Evolutionary conservation across 495 filamentous ascomycete species (phyloP).

Genomic region (Xylaria longipes): DNA sequence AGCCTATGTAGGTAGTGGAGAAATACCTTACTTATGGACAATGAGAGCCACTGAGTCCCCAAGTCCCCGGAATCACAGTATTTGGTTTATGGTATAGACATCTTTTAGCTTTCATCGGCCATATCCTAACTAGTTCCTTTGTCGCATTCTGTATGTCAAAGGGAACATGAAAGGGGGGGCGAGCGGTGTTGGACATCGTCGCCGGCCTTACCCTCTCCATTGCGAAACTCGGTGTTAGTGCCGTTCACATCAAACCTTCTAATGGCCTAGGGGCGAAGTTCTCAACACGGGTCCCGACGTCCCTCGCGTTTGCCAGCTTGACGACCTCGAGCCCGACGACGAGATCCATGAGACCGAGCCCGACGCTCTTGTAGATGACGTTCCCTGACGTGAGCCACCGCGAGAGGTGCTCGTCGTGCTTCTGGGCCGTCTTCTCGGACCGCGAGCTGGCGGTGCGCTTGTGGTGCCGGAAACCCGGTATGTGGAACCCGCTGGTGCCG

Average conservation of each 20-base stretch:
- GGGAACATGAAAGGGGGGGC: background rate
- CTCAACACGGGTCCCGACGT: constrained; percentile 74
- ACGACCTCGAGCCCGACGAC: constrained; percentile 78
- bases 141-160: background rate
- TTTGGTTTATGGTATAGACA: background rate
- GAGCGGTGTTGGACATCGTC: background rate
- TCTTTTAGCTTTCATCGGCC: background rate
- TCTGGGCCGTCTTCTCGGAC: constrained; percentile 39
- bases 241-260: background rate
- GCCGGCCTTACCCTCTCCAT: background rate
- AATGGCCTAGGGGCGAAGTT: constrained; percentile 60
- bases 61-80: background rate
- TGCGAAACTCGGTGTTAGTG: background rate
- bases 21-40: background rate
- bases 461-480: constrained; percentile 12
- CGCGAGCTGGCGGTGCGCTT: constrained; percentile 11
- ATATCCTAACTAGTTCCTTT: background rate
- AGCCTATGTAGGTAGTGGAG: background rate
- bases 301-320: constrained; percentile 71
- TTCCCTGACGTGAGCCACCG: constrained; percentile 82
- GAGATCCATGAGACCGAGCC: constrained; percentile 81
- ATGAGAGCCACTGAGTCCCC: background rate
- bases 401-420: constrained; percentile 61
- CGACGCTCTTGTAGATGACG: constrained; percentile 86
- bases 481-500: background rate